Percentiles rank a stretch among this genome's conserved stretches.
These are phyloP conservation scores for Friedmanniomyces endolithicus DNA, from an alignment of 495 filamentous ascomycete genomes.

Conservation along the genomic window DNA sequence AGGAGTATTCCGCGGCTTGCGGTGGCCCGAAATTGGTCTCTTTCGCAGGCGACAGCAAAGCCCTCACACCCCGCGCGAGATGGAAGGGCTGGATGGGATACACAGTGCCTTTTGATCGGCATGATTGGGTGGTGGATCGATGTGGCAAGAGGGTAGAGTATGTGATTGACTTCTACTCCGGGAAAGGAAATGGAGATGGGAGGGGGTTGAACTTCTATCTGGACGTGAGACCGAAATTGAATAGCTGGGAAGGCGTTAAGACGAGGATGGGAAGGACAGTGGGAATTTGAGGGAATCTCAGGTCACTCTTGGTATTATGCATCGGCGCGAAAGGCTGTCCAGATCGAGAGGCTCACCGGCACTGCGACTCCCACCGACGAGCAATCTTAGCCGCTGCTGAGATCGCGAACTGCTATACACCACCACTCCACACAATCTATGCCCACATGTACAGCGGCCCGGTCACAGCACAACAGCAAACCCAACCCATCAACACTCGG, in stretches of 20 bases:
- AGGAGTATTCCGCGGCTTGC: slow-evolving; percentile 50
- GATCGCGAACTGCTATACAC: too few species aligned
- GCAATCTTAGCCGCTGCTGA: too few species aligned
- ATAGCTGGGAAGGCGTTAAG: slow-evolving; percentile 76
- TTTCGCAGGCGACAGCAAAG: slow-evolving; percentile 55
- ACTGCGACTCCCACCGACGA: too few species aligned
- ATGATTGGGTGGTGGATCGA: slow-evolving; percentile 93
- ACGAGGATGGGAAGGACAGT: slow-evolving; percentile 56
- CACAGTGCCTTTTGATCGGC: slow-evolving; percentile 81
- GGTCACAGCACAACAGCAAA: too few species aligned
- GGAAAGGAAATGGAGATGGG: slow-evolving; percentile 44
- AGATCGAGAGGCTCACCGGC: too few species aligned
- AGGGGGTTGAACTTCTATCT: slow-evolving; percentile 79
- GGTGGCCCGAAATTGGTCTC: slow-evolving; percentile 70
- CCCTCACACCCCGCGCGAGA: slow-evolving; percentile 67
- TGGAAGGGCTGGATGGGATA: slow-evolving; percentile 75
- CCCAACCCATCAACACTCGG: too few species aligned
- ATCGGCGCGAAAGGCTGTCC: too few species aligned
- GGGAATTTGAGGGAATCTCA: slow-evolving; percentile 26
- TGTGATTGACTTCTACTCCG: slow-evolving; percentile 94
- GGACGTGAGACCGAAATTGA: slow-evolving; percentile 90
- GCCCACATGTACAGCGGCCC: too few species aligned
- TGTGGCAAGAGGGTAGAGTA: slow-evolving; percentile 87
- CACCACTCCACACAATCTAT: too few species aligned
- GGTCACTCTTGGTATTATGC: too few species aligned